Percentiles rank a stretch among this genome's conserved stretches.
phyloP scores from a whole-genome alignment of 306 rosid genomes.

The Vachellia collinsii region DNA sequence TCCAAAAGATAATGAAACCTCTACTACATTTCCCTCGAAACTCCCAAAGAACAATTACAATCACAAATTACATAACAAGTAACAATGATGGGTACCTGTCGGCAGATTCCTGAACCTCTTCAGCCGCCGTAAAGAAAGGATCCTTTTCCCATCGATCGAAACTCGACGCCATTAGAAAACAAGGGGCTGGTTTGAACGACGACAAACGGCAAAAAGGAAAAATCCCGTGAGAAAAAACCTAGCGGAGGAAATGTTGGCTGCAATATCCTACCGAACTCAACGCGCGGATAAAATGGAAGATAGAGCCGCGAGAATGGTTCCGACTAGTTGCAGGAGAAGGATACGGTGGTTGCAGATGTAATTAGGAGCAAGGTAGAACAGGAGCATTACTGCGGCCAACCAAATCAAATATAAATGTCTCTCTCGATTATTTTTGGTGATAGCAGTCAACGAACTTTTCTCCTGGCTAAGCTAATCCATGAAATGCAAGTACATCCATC shows the following conservation, averaged over 20 bases:
- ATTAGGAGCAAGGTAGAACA: background rate
- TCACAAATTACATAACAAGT: background rate
- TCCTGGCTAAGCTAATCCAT: constrained; percentile 6
- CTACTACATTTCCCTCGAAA: background rate
- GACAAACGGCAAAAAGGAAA: background rate
- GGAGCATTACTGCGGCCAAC: background rate
- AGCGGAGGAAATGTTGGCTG: constrained; percentile 12
- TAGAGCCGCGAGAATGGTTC: background rate
- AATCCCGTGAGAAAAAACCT: constrained; percentile 31
- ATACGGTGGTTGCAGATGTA: constrained; percentile 26
- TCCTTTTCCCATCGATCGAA: constrained; percentile 98
- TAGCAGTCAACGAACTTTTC: constrained; percentile 35
- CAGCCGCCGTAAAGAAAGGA: constrained; percentile 91
- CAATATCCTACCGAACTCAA: constrained; percentile 7
- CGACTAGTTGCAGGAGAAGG: constrained; percentile 28
- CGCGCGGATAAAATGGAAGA: background rate
- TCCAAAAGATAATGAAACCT: background rate
- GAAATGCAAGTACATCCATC: background rate
- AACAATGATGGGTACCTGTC: constrained; percentile 63
- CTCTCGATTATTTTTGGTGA: constrained; percentile 25
- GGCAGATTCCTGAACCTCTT: constrained; percentile 95
- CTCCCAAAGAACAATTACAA: too few relatives aligned
- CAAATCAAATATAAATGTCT: constrained; percentile 1
- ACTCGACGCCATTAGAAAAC: constrained; percentile 73
- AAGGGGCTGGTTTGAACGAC: constrained; percentile 6